phyloP scores from a whole-genome alignment of 441 rosid genomes.

The Arabidopsis lyrata region DNA sequence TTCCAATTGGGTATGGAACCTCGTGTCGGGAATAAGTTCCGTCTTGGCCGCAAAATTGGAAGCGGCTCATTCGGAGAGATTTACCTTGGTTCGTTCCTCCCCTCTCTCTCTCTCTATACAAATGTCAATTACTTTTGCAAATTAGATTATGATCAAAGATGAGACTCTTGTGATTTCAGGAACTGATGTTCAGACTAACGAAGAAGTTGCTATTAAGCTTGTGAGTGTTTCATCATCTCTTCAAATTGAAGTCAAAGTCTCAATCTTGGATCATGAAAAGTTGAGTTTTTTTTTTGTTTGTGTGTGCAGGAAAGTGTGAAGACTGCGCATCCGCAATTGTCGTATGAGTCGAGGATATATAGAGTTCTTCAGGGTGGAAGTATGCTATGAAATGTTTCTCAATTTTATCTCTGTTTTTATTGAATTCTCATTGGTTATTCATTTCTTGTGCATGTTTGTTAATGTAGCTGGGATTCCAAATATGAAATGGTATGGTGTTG shows the following conservation, averaged over 20 bases:
- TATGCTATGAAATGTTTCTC: constrained; percentile 47
- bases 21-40: constrained; percentile 87
- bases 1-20: constrained; percentile 63
- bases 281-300: not conserved
- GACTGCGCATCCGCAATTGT: constrained; percentile 91
- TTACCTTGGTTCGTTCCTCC: constrained; percentile 71
- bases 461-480: constrained; percentile 85
- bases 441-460: constrained; percentile 5
- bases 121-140: not conserved
- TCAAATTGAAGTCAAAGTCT: not conserved
- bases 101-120: constrained; percentile 7
- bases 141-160: too few relatives aligned
- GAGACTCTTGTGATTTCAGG: constrained; percentile 49
- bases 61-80: constrained; percentile 99
- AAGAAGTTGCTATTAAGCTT: constrained; percentile 94
- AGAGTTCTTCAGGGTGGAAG: constrained; percentile 96
- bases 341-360: constrained; percentile 84
- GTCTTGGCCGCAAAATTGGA: constrained; percentile 93
- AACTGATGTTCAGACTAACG: constrained; percentile 82
- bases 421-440: not conserved
- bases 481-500: constrained; percentile 90
- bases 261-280: constrained; percentile 4
- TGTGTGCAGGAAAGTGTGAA: constrained; percentile 76
- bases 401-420: not conserved
- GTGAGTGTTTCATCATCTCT: constrained; percentile 56